Conservation (phyloP, 805 yeast species). For the Candida hungchunana region DNA sequence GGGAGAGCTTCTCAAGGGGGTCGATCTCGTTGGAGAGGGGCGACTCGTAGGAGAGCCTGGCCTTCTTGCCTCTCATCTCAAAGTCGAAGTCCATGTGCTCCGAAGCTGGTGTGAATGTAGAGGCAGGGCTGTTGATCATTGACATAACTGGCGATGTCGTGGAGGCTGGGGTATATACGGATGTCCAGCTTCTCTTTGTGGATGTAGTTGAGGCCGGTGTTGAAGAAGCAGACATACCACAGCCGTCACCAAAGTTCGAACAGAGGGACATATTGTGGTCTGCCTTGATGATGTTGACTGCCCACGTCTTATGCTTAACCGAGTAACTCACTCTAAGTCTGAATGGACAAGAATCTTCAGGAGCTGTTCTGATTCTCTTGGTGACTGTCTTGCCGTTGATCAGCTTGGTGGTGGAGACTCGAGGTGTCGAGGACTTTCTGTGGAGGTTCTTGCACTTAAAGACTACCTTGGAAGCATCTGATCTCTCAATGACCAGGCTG, state of each 20-base stretch:
- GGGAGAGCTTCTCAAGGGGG: conserved; percentile 12
- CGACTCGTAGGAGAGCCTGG: conserved; percentile 15
- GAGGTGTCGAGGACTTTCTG: conserved; percentile 21
- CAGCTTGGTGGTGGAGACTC: conserved; percentile 9
- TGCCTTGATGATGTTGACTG: conserved; percentile 22
- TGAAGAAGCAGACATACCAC: conserved; percentile 8
- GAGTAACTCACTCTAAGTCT: conserved; percentile 28
- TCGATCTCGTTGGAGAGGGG: conserved; percentile 20
- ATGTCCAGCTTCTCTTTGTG: conserved; percentile 21
- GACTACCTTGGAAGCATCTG: conserved; percentile 29
- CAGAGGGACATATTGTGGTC: conserved; percentile 25
- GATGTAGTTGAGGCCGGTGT: conserved; percentile 12
- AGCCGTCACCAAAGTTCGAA: conserved; percentile 22
- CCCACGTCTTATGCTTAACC: conserved; percentile 25
- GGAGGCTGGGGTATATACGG: conserved; percentile 23
- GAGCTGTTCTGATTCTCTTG: conserved; percentile 21
- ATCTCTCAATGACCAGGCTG: conserved; percentile 29
- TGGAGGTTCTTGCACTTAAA: conserved; percentile 31
- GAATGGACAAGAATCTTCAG: conserved; percentile 27
- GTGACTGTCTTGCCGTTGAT: conserved; percentile 10
- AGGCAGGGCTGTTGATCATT: conserved; percentile 8
- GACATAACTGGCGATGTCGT: conserved; percentile 19
- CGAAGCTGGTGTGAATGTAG: conserved; percentile 16
- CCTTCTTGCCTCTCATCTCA: conserved; percentile 12
- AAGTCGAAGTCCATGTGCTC: conserved; percentile 11